These are phyloP conservation scores for Xylaria sp. DNA, from an alignment of 2,329 filamentous ascomycete genomes.

Conservation along the genomic window DNA sequence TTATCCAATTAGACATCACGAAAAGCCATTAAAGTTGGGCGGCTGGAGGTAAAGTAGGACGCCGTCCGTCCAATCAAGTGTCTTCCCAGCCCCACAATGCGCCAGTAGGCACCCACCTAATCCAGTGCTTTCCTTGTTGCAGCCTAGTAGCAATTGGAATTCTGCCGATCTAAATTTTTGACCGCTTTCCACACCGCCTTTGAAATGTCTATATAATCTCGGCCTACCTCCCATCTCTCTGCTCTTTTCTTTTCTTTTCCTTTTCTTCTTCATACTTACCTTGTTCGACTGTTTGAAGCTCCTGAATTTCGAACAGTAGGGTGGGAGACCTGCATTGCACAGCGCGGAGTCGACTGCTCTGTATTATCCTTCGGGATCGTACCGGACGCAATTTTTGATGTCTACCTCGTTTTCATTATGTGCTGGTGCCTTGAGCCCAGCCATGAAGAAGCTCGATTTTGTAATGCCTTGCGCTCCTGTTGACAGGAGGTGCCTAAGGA, in stretches of 20 bases:
- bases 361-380: conserved; percentile 65
- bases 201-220: conserved; percentile 41
- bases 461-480: too few species aligned
- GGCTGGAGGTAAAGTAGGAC: not conserved
- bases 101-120: not conserved
- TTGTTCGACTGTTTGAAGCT: conserved; percentile 58
- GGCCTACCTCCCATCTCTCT: conserved; percentile 28
- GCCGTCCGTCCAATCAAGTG: conserved; percentile 8
- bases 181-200: conserved; percentile 35
- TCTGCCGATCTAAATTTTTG: conserved; percentile 31
- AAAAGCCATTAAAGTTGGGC: too few species aligned
- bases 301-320: conserved; percentile 57
- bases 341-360: conserved; percentile 60
- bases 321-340: conserved; percentile 64
- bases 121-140: not conserved
- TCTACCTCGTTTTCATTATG: conserved; percentile 57
- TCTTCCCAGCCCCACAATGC: too few species aligned
- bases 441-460: conserved; percentile 55
- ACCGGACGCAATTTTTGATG: conserved; percentile 63
- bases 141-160: not conserved
- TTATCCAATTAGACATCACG: not conserved
- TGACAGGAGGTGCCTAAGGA: too few species aligned
- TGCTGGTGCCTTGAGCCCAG: conserved; percentile 54
- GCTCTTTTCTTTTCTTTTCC: conserved; percentile 44
- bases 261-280: conserved; percentile 64